Evolutionary conservation across 2,329 filamentous ascomycete species (phyloP), one percentile per base, ranked within the genome.

Genomic region (Colletotrichum orchidophilum): DNA sequence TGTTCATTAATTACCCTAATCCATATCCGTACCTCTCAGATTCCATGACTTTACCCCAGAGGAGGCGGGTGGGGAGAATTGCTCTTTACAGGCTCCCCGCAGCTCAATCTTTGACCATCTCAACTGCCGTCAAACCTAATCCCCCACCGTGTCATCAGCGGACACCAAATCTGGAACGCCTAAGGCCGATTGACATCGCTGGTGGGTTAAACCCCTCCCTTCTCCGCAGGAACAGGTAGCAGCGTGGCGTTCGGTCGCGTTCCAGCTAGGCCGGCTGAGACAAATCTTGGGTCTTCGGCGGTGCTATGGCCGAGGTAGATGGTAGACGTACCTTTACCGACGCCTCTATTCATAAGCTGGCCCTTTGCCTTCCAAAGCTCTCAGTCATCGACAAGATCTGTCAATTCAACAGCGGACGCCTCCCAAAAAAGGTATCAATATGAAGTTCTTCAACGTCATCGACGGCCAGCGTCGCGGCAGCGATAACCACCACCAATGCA

Each of bases 401-500:
- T 27, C 21, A 12, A 39, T 35, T 18, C 7, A 3, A 50, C 50
- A 24, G 26, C 50, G 50, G 50, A 26, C 24, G 42, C 42, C 42
- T 6, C 12, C n/a, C 49, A 39, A 8, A 58, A 58, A 26, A 58
- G 33, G 7, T 33, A 6, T 12, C 12, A 60, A 21, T 3, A 70
- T 72, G 70, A 39, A 70, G 7, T 70, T 72, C 15, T 70, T 60
- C 54, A 72, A 65, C 29, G 46, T 72, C 5, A 61, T 72, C 1
- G 29, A 72, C 39, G 70, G 70, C 12, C 18, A 70, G 60, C 66
- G 65, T 13, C 70, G 66, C 3, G 11, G 8, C 9, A 57, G 66
- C 66, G 60, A 60, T 3, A 42, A 35, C n/a, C 13, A 57, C 11
- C 70, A 72, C 24, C 66, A 29, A 13, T 65, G 67, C 66, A 78